phyloP scores from a whole-genome alignment of 2,329 filamentous ascomycete species.

The Pseudocercospora pini-densiflorae region DNA sequence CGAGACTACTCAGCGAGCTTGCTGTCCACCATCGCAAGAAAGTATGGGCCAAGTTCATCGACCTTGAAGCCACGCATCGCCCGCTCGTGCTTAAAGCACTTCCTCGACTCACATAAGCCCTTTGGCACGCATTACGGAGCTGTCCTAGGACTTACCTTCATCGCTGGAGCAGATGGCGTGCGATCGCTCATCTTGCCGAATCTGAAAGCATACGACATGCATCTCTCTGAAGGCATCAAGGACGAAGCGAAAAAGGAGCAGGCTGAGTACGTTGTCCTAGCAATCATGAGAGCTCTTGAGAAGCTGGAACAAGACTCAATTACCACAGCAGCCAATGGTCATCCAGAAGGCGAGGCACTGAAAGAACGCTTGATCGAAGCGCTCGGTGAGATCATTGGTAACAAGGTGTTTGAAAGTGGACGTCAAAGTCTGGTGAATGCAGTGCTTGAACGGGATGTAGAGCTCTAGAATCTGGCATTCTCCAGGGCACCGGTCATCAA shows the following conservation, averaged over 20 bases:
- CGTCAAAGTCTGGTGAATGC: constrained; percentile 36
- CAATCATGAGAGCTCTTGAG: constrained; percentile 61
- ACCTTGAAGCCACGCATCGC: constrained; percentile 86
- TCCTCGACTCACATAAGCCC: constrained; percentile 83
- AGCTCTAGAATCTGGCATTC: background rate
- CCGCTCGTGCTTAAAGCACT: constrained; percentile 89
- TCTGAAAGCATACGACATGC: constrained; percentile 65
- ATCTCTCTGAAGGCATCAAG: constrained; percentile 61
- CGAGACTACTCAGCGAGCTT: constrained; percentile 84
- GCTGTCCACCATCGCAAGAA: constrained; percentile 76
- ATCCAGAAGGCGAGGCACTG: constrained; percentile 46
- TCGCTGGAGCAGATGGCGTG: constrained; percentile 72
- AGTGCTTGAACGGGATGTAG: background rate
- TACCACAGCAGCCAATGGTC: constrained; percentile 42
- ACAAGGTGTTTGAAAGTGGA: constrained; percentile 46
- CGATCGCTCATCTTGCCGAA: constrained; percentile 69
- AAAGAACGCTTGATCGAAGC: constrained; percentile 48
- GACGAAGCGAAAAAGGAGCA: constrained; percentile 62
- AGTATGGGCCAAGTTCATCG: constrained; percentile 79
- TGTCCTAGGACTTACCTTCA: constrained; percentile 75
- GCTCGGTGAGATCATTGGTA: constrained; percentile 50
- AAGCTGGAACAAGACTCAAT: constrained; percentile 55
- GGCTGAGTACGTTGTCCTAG: constrained; percentile 63
- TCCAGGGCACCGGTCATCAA: background rate
- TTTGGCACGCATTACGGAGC: constrained; percentile 88